Evolutionary conservation across 2,329 filamentous ascomycete species (phyloP).

Genomic region (Colletotrichum aenigma): DNA sequence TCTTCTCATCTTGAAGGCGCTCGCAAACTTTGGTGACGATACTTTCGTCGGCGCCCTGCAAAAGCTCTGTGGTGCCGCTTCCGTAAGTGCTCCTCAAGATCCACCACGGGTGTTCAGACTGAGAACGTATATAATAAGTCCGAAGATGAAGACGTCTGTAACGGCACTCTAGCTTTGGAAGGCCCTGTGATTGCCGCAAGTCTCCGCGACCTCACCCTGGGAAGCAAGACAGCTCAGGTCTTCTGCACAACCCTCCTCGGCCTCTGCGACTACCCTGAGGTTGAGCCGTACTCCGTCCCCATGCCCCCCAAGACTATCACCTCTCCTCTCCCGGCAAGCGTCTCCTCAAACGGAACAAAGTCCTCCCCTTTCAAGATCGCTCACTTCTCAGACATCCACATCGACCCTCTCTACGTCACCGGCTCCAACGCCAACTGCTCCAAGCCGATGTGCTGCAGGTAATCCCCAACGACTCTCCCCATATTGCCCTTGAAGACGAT

Average conservation of each 20-base stretch:
- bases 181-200: not conserved
- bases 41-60: not conserved
- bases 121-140: fast-evolving
- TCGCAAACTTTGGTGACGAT: not conserved
- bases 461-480: too few species aligned
- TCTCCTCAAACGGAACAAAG: not conserved
- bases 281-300: not conserved
- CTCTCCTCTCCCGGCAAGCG: not conserved
- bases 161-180: not conserved
- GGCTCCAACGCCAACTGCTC: conserved; percentile 60
- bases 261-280: not conserved
- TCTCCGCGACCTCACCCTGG: not conserved
- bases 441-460: conserved; percentile 65
- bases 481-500: too few species aligned
- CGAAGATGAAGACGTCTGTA: not conserved
- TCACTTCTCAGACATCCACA: conserved; percentile 65
- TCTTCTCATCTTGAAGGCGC: not conserved
- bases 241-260: not conserved
- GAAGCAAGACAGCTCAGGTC: not conserved
- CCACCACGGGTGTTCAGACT: not conserved
- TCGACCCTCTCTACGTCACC: conserved; percentile 58
- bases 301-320: not conserved
- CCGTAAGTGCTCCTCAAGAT: not conserved
- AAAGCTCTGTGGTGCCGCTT: not conserved
- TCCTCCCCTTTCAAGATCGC: conserved; percentile 54